Evolutionary conservation across 2,329 filamentous ascomycete species (phyloP).

Genomic region (Thelonectria rubi): DNA sequence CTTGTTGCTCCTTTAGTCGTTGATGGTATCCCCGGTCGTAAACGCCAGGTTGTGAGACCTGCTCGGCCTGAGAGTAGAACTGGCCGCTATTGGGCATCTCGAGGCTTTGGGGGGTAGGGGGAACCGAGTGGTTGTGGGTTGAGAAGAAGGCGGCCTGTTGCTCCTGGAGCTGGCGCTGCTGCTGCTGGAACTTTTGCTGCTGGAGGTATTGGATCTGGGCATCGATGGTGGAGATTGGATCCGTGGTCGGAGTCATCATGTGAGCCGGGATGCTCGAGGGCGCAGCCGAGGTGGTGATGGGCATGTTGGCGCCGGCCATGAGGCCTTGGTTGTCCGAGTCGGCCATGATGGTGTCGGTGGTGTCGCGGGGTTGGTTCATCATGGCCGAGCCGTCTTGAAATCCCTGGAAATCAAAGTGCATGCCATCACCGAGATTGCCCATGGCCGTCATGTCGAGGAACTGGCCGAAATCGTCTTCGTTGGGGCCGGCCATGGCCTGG

Average conservation of each 20-base stretch:
- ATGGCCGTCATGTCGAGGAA: conserved; percentile 70
- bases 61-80: conserved; percentile 68
- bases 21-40: conserved; percentile 72
- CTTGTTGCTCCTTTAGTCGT: conserved; percentile 73
- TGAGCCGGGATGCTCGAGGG: conserved; percentile 59
- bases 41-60: conserved; percentile 63
- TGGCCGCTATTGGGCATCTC: conserved; percentile 70
- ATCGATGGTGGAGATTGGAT: conserved; percentile 68
- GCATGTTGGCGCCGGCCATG: conserved; percentile 48
- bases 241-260: conserved; percentile 56
- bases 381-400: conserved; percentile 55
- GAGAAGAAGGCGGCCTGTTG: conserved; percentile 65
- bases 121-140: conserved; percentile 69
- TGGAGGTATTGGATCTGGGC: conserved; percentile 73
- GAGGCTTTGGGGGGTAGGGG: conserved; percentile 82
- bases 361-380: conserved; percentile 44
- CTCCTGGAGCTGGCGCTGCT: conserved; percentile 66
- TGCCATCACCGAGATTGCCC: conserved; percentile 59
- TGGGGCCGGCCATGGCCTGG: conserved; percentile 59
- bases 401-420: conserved; percentile 69
- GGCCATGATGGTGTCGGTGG: conserved; percentile 50
- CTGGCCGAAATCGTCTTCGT: conserved; percentile 71
- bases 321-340: conserved; percentile 45
- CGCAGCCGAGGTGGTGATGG: conserved; percentile 56
- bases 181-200: conserved; percentile 69